These are phyloP conservation scores for Coleophoma crateriformis DNA, from an alignment of 2,329 filamentous ascomycete genomes.

Conservation along the genomic window DNA sequence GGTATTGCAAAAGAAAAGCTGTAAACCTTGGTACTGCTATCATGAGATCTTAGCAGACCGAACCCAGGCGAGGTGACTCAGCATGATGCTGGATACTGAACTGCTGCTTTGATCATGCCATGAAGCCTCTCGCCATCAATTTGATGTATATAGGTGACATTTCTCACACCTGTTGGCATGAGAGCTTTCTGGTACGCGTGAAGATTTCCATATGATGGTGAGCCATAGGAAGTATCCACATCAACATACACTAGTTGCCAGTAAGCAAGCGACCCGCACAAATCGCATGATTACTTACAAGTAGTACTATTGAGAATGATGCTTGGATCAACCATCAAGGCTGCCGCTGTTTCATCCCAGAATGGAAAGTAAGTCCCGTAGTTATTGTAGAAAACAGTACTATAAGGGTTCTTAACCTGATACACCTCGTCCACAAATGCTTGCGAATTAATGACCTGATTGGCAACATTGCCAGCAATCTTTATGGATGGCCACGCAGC, in stretches of 20 bases:
- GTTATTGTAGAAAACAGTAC: slow-evolving; percentile 29
- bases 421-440: slow-evolving; percentile 32
- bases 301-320: slow-evolving; percentile 31
- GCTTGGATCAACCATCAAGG: slow-evolving; percentile 31
- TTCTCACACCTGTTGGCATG: slow-evolving; percentile 27
- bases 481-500: slow-evolving; percentile 40
- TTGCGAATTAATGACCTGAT: slow-evolving; percentile 35
- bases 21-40: no score
- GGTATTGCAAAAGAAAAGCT: no score
- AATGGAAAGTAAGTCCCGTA: slow-evolving; percentile 35
- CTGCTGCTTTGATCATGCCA: slow-evolving; percentile 29
- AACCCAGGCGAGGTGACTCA: no score
- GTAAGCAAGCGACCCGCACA: not conserved
- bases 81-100: slow-evolving; percentile 16
- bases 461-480: slow-evolving; percentile 39
- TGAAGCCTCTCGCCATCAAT: slow-evolving; percentile 31
- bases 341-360: slow-evolving; percentile 39
- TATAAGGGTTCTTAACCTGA: slow-evolving; percentile 31
- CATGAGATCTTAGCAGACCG: no score
- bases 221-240: slow-evolving; percentile 34
- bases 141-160: slow-evolving; percentile 32
- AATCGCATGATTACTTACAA: slow-evolving; percentile 14
- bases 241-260: slow-evolving; percentile 30
- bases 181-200: slow-evolving; percentile 36
- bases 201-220: slow-evolving; percentile 35